A percentile compares a stretch with the other conserved stretches of the same genome.
Evolutionary conservation across 176 grass and related monocot species (phyloP).

Genomic region (Pontederia paniculata): DNA sequence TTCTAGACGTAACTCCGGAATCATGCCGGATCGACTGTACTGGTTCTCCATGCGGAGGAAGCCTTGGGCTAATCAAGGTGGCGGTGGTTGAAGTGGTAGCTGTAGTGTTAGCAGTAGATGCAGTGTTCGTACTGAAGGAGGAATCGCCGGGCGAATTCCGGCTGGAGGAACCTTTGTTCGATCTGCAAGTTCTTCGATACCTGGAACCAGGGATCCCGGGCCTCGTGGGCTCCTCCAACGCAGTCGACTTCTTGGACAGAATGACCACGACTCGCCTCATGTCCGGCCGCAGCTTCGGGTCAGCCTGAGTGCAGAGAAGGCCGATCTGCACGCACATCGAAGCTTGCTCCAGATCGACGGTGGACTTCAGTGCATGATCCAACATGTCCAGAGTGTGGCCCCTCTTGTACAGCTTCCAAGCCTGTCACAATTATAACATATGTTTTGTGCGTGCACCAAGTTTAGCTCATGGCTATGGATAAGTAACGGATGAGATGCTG

Average conservation of each 20-base stretch:
- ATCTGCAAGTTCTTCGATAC: constrained; percentile 24
- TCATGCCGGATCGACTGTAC: too few relatives aligned
- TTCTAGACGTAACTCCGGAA: too few relatives aligned
- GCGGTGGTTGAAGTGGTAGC: constrained; percentile 34
- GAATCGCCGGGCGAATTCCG: constrained; percentile 32
- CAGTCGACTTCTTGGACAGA: constrained; percentile 63
- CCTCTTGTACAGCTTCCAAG: constrained; percentile 69
- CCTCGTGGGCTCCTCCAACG: constrained; percentile 58
- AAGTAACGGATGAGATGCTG: background rate
- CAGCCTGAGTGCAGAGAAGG: constrained; percentile 68
- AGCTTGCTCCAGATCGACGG: constrained; percentile 51
- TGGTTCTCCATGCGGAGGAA: too few relatives aligned
- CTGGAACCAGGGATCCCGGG: constrained; percentile 50
- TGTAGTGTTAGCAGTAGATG: constrained; percentile 26
- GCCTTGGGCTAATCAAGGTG: constrained; percentile 3
- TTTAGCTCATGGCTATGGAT: too few relatives aligned
- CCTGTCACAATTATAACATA: constrained; percentile 20
- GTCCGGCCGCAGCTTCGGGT: constrained; percentile 64
- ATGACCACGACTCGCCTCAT: constrained; percentile 82
- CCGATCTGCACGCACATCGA: constrained; percentile 58
- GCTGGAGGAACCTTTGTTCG: constrained; percentile 5
- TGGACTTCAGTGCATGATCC: constrained; percentile 34
- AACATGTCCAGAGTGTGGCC: constrained; percentile 55
- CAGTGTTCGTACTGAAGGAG: constrained; percentile 20
- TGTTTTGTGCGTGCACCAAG: too few relatives aligned